Percentiles rank a stretch among this genome's conserved stretches.
phyloP scores from a whole-genome alignment of 768 basidiomycete genomes.

The Amanita polypyramis region DNA sequence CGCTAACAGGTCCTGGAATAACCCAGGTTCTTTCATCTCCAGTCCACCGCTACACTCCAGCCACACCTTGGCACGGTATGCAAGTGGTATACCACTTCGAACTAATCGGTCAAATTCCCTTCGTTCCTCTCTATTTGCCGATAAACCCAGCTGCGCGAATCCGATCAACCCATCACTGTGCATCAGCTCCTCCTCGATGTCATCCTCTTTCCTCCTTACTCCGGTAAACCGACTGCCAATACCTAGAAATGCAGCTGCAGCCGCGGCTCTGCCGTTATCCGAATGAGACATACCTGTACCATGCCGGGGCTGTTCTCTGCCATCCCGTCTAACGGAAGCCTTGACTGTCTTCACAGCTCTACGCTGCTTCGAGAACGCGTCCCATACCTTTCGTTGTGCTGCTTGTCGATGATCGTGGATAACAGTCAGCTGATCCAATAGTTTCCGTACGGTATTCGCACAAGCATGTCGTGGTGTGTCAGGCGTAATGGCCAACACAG shows the following conservation, averaged over 20 bases:
- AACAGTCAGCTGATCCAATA: constrained; percentile 67
- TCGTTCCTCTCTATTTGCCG: constrained; percentile 67
- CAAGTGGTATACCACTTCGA: constrained; percentile 80
- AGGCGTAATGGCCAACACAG: constrained; percentile 48
- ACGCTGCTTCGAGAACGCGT: constrained; percentile 70
- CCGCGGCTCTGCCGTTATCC: constrained; percentile 18
- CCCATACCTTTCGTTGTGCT: constrained; percentile 72
- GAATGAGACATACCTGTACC: constrained; percentile 1
- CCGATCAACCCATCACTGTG: constrained; percentile 86
- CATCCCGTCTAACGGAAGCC: constrained; percentile 16
- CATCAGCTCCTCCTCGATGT: constrained; percentile 56
- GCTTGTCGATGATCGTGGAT: constrained; percentile 77
- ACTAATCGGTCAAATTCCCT: constrained; percentile 73
- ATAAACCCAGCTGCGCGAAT: constrained; percentile 79
- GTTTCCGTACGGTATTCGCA: constrained; percentile 57
- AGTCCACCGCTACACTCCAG: constrained; percentile 88
- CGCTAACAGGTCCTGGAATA: constrained; percentile 77
- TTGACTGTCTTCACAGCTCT: constrained; percentile 23
- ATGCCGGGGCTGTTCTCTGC: background rate
- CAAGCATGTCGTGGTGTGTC: constrained; percentile 70
- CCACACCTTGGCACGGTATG: constrained; percentile 84
- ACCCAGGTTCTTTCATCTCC: constrained; percentile 86
- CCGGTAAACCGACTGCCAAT: constrained; percentile 24
- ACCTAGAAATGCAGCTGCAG: constrained; percentile 60
- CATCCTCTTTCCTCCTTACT: constrained; percentile 37